phyloP scores from a whole-genome alignment of 2,329 filamentous ascomycete species.

The Ambrosiella cleistominuta region DNA sequence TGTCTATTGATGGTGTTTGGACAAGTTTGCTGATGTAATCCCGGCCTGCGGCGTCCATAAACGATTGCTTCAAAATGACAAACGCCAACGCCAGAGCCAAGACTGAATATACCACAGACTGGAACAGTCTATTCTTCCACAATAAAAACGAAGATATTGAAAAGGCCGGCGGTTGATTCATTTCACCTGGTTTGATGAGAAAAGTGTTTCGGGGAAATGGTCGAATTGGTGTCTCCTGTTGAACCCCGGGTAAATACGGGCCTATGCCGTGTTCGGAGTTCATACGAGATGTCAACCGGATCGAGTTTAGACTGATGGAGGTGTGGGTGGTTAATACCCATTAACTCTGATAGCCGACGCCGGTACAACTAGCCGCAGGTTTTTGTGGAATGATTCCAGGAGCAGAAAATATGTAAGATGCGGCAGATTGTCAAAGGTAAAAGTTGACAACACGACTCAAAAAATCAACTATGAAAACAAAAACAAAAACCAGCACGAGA shows the following conservation, averaged over 20 bases:
- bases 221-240: neutral
- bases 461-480: neutral
- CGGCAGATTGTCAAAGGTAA: neutral
- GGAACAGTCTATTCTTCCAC: slow-evolving; percentile 11
- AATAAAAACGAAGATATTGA: neutral
- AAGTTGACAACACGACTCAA: neutral
- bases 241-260: neutral
- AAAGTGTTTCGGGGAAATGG: neutral
- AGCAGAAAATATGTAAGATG: neutral
- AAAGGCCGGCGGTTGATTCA: neutral
- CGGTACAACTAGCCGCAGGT: neutral
- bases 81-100: slow-evolving; percentile 22
- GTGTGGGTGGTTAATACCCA: neutral
- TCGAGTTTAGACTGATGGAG: neutral
- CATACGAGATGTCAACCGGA: neutral
- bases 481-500: neutral
- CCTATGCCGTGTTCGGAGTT: neutral
- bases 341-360: neutral
- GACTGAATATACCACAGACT: slow-evolving; percentile 15
- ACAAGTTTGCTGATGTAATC: slow-evolving; percentile 12
- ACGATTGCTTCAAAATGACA: slow-evolving; percentile 21
- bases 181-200: slow-evolving; percentile 1
- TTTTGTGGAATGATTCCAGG: neutral
- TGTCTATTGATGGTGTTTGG: neutral
- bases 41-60: slow-evolving; percentile 12